Evolutionary conservation across 805 yeast species (phyloP).

Genomic region (Peterozyma toletana): DNA sequence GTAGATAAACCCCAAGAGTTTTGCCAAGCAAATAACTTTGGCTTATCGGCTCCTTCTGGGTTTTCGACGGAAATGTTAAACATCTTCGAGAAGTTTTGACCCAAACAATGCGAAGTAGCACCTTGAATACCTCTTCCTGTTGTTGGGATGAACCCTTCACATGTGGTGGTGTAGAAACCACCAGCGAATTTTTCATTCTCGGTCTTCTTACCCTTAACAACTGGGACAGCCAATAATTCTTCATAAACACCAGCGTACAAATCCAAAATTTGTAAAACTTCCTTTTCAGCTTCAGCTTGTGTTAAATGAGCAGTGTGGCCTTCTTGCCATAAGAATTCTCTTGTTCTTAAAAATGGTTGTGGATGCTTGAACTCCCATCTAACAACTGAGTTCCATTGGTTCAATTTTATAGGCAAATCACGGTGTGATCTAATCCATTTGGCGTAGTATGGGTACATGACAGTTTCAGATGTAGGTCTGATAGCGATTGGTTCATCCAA

Average conservation of each 20-base stretch:
- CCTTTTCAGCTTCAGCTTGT: constrained; percentile 69
- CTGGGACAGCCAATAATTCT: constrained; percentile 95
- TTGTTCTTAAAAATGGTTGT: constrained; percentile 96
- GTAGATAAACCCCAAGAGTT: constrained; percentile 99
- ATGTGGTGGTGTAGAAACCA: constrained; percentile 90
- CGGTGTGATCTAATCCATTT: constrained; percentile 99
- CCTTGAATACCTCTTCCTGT: constrained; percentile 99
- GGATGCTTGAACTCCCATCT: constrained; percentile 99
- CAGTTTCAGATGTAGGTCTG: constrained; percentile 99
- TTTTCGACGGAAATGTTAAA: constrained; percentile 92
- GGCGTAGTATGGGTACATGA: constrained; percentile 98
- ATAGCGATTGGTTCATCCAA: constrained; percentile 98
- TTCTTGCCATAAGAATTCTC: constrained; percentile 99
- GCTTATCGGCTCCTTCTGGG: constrained; percentile 83
- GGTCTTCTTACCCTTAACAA: constrained; percentile 89
- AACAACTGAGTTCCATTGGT: constrained; percentile 99
- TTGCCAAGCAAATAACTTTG: constrained; percentile 85
- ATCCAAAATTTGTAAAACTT: constrained; percentile 81
- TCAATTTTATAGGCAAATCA: constrained; percentile 91
- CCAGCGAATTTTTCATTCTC: constrained; percentile 99
- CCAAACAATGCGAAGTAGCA: constrained; percentile 96
- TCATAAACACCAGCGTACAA: constrained; percentile 80
- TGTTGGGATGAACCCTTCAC: constrained; percentile 94
- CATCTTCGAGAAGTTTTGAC: constrained; percentile 98
- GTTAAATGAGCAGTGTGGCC: constrained; percentile 98